Percentiles rank a stretch among this genome's conserved stretches.
Conservation (phyloP, 2,329 filamentous ascomycete genomes). For the Chrysoporthe puriensis region DNA sequence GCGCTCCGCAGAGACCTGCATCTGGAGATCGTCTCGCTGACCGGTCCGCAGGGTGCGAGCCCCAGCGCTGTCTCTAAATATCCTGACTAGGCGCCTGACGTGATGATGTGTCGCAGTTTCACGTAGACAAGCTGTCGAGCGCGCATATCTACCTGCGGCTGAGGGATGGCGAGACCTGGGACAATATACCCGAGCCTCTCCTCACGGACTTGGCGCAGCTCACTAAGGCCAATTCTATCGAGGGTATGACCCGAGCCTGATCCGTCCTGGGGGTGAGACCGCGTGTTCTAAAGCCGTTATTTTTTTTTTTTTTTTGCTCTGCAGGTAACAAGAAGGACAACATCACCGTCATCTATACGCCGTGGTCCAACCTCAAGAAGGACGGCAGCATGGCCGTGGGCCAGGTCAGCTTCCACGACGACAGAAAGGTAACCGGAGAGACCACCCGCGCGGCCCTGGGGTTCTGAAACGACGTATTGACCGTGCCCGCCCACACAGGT, state of each 20-base stretch:
- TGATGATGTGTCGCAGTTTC: slow-evolving; percentile 64
- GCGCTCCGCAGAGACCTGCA: no score
- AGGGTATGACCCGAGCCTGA: slow-evolving; percentile 61
- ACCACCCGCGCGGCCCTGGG: neutral
- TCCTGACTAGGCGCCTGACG: slow-evolving; percentile 10
- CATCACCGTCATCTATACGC: slow-evolving; percentile 94
- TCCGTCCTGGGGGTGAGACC: neutral
- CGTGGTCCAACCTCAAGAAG: slow-evolving; percentile 93
- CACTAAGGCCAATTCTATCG: slow-evolving; percentile 98
- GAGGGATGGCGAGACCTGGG: slow-evolving; percentile 79
- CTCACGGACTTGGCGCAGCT: slow-evolving; percentile 91
- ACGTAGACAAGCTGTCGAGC: slow-evolving; percentile 95
- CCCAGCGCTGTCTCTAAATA: neutral
- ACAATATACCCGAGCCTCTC: slow-evolving; percentile 73
- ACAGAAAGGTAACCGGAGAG: slow-evolving; percentile 60
- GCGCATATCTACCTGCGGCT: slow-evolving; percentile 95
- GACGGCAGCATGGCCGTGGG: slow-evolving; percentile 94
- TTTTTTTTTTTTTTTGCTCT: neutral
- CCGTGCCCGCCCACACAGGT: slow-evolving; percentile 48
- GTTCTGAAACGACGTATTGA: neutral
- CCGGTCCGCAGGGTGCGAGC: slow-evolving; percentile 38
- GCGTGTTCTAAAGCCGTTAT: neutral
- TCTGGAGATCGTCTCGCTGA: slow-evolving; percentile 7
- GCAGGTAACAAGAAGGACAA: slow-evolving; percentile 98
- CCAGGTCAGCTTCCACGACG: slow-evolving; percentile 93